phyloP scores from a whole-genome alignment of 805 yeast species.

The Ogataea sp. region DNA sequence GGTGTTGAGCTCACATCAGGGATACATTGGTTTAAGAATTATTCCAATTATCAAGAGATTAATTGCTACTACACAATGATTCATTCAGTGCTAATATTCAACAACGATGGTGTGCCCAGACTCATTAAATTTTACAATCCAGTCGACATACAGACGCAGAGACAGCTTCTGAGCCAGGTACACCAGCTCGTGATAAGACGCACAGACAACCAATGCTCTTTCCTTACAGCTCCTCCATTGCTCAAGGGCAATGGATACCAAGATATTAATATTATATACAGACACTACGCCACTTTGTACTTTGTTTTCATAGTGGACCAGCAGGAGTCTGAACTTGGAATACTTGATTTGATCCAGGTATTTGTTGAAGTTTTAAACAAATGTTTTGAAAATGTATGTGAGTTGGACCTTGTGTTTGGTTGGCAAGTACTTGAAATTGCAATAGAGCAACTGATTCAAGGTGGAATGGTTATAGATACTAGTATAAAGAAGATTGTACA shows the following conservation, averaged over 20 bases:
- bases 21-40: too few species aligned
- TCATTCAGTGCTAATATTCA: slow-evolving; percentile 34
- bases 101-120: slow-evolving; percentile 85
- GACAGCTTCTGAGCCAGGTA: slow-evolving; percentile 72
- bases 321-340: slow-evolving; percentile 92
- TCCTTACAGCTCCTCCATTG: slow-evolving; percentile 82
- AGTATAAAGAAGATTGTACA: slow-evolving; percentile 73
- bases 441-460: slow-evolving; percentile 86
- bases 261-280: slow-evolving; percentile 80
- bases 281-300: slow-evolving; percentile 93
- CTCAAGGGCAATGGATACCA: slow-evolving; percentile 54
- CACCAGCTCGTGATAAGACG: slow-evolving; percentile 67
- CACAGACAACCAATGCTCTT: slow-evolving; percentile 73
- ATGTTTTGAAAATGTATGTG: slow-evolving; percentile 92
- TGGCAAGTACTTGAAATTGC: slow-evolving; percentile 96
- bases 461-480: slow-evolving; percentile 97
- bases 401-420: slow-evolving; percentile 92
- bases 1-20: too few species aligned
- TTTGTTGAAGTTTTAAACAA: slow-evolving; percentile 92
- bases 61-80: slow-evolving; percentile 14
- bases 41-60: too few species aligned
- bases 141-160: slow-evolving; percentile 78
- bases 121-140: slow-evolving; percentile 88
- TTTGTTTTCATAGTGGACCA: slow-evolving; percentile 94
- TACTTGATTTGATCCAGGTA: slow-evolving; percentile 88